phyloP scores from a whole-genome alignment of 2,329 filamentous ascomycete species.

The Talaromyces funiculosus region DNA sequence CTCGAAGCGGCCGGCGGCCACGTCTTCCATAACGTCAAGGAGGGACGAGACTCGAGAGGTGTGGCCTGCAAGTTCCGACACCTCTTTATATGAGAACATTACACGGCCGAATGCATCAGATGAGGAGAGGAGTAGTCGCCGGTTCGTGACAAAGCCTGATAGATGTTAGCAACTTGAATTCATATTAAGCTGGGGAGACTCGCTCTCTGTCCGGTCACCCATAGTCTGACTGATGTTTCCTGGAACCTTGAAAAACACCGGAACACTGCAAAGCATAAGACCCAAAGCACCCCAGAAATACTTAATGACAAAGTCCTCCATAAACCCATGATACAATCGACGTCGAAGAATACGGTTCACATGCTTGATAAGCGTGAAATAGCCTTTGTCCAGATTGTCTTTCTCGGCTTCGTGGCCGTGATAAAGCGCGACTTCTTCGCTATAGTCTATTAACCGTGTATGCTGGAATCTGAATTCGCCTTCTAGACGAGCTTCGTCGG shows the following conservation, averaged over 20 bases:
- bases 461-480: slow-evolving; percentile 96
- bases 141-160: slow-evolving; percentile 81
- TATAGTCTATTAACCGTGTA: slow-evolving; percentile 89
- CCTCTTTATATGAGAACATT: slow-evolving; percentile 97
- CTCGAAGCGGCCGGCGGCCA: slow-evolving; percentile 82
- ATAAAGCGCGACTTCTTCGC: slow-evolving; percentile 90
- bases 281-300: slow-evolving; percentile 98
- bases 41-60: slow-evolving; percentile 87
- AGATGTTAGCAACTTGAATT: slow-evolving; percentile 11
- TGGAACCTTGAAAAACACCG: slow-evolving; percentile 91
- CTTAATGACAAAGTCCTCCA: slow-evolving; percentile 99
- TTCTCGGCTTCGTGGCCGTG: slow-evolving; percentile 90
- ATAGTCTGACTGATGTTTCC: slow-evolving; percentile 53
- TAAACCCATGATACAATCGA: slow-evolving; percentile 94
- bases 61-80: slow-evolving; percentile 92
- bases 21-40: slow-evolving; percentile 90
- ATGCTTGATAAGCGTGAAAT: slow-evolving; percentile 98
- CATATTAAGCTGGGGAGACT: slow-evolving; percentile 19
- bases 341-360: slow-evolving; percentile 90
- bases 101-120: slow-evolving; percentile 93
- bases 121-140: slow-evolving; percentile 82
- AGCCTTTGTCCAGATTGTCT: slow-evolving; percentile 93
- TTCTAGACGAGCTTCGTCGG: slow-evolving; percentile 88
- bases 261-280: slow-evolving; percentile 84
- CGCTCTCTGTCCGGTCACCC: slow-evolving; percentile 55